These are phyloP conservation scores for Clonostachys chloroleuca DNA, from an alignment of 2,329 filamentous ascomycete genomes.

Conservation along the genomic window DNA sequence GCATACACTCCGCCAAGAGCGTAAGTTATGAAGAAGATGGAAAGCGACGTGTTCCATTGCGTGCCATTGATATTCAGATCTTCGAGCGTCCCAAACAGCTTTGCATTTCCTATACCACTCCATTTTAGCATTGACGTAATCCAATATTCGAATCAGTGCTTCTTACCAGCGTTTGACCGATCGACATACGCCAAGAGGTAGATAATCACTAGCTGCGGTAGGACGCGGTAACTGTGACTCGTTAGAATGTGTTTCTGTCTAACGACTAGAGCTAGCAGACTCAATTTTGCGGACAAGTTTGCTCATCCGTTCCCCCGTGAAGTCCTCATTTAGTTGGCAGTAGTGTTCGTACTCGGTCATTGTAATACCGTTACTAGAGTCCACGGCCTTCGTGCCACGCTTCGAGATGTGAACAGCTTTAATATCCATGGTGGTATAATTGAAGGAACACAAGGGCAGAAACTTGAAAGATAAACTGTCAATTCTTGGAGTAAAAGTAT, in stretches of 20 bases:
- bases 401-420: too few relatives aligned
- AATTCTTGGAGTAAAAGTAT: too few relatives aligned
- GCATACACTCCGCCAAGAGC: conserved; percentile 69
- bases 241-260: not conserved
- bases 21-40: conserved; percentile 77
- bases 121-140: not conserved
- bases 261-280: not conserved
- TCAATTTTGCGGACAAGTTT: not conserved
- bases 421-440: not conserved
- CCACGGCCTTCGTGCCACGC: too few relatives aligned
- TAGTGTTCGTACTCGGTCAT: not conserved
- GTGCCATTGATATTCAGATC: conserved; percentile 52
- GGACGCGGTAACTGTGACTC: conserved; percentile 13
- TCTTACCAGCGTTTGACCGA: conserved; percentile 41
- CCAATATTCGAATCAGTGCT: not conserved
- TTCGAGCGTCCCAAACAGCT: conserved; percentile 52
- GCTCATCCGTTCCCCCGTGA: not conserved
- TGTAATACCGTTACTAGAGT: not conserved
- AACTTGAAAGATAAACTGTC: too few relatives aligned
- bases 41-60: conserved; percentile 67
- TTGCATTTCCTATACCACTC: conserved; percentile 48
- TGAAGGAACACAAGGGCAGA: too few relatives aligned
- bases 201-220: conserved; percentile 49
- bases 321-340: not conserved
- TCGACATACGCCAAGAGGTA: conserved; percentile 55